Evolutionary conservation across 495 filamentous ascomycete species (phyloP).

Genomic region (Aspergillus indologenus): DNA sequence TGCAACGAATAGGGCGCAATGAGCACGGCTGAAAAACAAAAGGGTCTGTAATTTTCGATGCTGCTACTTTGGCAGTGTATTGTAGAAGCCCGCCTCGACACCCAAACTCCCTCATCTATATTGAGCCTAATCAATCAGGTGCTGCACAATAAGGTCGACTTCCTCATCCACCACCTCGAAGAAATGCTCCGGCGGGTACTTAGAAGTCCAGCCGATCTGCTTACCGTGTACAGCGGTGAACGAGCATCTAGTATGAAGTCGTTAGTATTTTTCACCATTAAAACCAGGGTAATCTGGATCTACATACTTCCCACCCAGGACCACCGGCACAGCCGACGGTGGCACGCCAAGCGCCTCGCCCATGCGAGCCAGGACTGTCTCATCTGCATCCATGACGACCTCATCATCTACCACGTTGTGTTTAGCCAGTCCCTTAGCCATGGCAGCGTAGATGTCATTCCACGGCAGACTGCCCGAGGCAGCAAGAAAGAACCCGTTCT

Average conservation of each 20-base stretch:
- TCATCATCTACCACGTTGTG: conserved; percentile 33
- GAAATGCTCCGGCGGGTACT: conserved; percentile 38
- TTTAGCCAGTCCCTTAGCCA: conserved; percentile 38
- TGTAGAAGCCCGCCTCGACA: too few relatives aligned
- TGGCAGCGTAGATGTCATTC: conserved; percentile 44
- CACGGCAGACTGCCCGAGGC: conserved; percentile 44
- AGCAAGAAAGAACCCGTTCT: conserved; percentile 50
- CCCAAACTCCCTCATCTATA: too few relatives aligned
- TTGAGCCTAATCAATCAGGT: conserved; percentile 1
- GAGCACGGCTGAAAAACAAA: too few relatives aligned
- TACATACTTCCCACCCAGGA: conserved; percentile 42
- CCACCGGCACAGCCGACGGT: conserved; percentile 29
- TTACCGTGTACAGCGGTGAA: conserved; percentile 35
- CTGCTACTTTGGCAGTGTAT: too few relatives aligned
- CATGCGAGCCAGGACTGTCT: conserved; percentile 33
- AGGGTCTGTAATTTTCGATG: too few relatives aligned
- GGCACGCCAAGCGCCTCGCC: conserved; percentile 30
- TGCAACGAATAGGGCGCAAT: too few relatives aligned
- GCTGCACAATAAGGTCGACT: conserved; percentile 33
- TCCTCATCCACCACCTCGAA: conserved; percentile 36
- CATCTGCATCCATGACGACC: conserved; percentile 29
- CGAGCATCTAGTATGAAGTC: conserved; percentile 26
- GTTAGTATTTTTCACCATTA: background rate
- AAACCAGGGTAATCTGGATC: background rate
- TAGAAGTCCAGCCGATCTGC: conserved; percentile 40